phyloP scores from a whole-genome alignment of 768 basidiomycete genomes.

The Xerocomellus chrysenteron region DNA sequence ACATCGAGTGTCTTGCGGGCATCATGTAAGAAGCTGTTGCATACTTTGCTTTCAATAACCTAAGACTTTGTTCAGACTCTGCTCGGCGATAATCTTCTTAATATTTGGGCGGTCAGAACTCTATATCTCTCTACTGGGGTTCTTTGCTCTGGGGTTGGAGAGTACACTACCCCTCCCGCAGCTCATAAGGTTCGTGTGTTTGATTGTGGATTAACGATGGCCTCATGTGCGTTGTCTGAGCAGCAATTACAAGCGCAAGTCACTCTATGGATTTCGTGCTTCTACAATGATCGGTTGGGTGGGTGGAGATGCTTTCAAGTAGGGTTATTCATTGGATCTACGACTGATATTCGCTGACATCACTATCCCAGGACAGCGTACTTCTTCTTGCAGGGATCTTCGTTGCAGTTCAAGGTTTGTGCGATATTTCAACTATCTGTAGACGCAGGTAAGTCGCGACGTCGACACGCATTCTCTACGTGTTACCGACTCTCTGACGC shows the following conservation, averaged over 20 bases:
- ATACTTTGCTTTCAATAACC: conserved; percentile 9
- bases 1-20: conserved; percentile 80
- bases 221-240: conserved; percentile 20
- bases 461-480: conserved; percentile 1
- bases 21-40: conserved; percentile 53
- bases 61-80: conserved; percentile 41
- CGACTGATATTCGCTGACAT: conserved; percentile 16
- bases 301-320: conserved; percentile 88
- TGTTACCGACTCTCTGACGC: conserved; percentile 11
- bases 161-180: conserved; percentile 87
- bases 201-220: conserved; percentile 2
- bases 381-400: conserved; percentile 72
- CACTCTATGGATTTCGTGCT: conserved; percentile 81
- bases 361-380: conserved; percentile 59
- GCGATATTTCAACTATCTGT: conserved; percentile 81
- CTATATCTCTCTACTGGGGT: conserved; percentile 67
- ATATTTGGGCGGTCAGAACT: conserved; percentile 64
- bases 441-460: conserved; percentile 59
- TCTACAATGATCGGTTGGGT: conserved; percentile 83
- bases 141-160: conserved; percentile 77
- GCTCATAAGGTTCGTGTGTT: conserved; percentile 58
- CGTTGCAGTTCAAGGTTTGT: conserved; percentile 80
- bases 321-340: conserved; percentile 20
- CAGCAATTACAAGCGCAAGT: conserved; percentile 78
- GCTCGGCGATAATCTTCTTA: conserved; percentile 70